Evolutionary conservation across 1,284 basidiomycete species (phyloP), one percentile per base, ranked within the genome.

Genomic region (Ganoderma resinaceum): DNA sequence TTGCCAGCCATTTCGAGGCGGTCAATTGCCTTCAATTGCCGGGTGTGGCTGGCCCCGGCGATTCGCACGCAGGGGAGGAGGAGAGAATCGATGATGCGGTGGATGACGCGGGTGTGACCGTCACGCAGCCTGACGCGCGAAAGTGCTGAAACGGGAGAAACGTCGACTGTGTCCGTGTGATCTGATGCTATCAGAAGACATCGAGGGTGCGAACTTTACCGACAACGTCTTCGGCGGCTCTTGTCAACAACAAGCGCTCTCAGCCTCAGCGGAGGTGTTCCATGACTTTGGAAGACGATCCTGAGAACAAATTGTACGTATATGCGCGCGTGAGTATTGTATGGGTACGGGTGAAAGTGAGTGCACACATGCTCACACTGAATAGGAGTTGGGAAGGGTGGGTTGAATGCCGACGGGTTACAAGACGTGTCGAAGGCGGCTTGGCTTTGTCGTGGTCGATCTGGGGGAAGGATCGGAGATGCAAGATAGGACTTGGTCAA

Each of bases 141-240:
- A 49, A 29, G 46, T 14, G 9, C 23, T 52, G 46, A 52, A 52
- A 52, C 46, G 46, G 46, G 46, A 61, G 66, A 49, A 33, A 46
- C 53, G 63, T 52, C 49, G 64, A 63, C 62, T 61, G 35, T 40
- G 63, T 38, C 65, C 68, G 61, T 59, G 52, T 20, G 70, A 65
- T 69, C 70, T 71, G 71, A 72, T 72, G 62, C 66, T 68, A 70
- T 70, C 71, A 66, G 60, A 64, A 43, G 57, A 35, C 52, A 70
- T 70, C 71, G 59, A 65, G 71, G 71, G 71, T 70, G 62, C 71
- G 62, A 72, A 72, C 68, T 68, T 63, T 72, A 67, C 55, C 31
- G 23, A 1, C 23, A 18, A 14, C 63, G 49, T 46, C 43, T 49
- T 42, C 26, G 23, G 26, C 33, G 59, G 33, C 57, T 35, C 35